Conservation (phyloP, 2,329 filamentous ascomycete species). For the Parastagonospora avenae region DNA sequence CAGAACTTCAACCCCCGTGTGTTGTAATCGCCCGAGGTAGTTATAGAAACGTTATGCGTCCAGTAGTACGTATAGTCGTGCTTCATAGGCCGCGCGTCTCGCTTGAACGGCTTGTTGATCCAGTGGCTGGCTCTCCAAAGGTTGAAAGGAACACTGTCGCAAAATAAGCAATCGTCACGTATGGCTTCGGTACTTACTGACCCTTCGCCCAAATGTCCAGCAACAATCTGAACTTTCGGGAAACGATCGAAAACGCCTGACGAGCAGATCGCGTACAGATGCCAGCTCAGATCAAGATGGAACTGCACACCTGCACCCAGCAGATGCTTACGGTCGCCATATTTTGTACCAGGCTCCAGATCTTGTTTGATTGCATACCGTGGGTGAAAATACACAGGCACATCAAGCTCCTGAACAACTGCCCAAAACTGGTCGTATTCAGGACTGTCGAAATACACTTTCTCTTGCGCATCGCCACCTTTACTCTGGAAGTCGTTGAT, state of each 20-base stretch:
- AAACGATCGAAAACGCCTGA: slow-evolving; percentile 52
- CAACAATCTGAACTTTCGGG: slow-evolving; percentile 50
- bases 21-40: slow-evolving; percentile 51
- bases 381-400: slow-evolving; percentile 44
- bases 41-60: slow-evolving; percentile 50
- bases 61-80: slow-evolving; percentile 49
- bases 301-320: slow-evolving; percentile 41
- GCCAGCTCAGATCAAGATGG: slow-evolving; percentile 53
- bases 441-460: slow-evolving; percentile 40
- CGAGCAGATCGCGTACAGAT: slow-evolving; percentile 53
- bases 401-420: slow-evolving; percentile 37
- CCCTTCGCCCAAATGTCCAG: slow-evolving; percentile 52
- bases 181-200: slow-evolving; percentile 5
- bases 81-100: slow-evolving; percentile 44
- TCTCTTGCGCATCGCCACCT: slow-evolving; percentile 33
- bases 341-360: slow-evolving; percentile 30
- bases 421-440: slow-evolving; percentile 42
- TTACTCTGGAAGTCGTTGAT: slow-evolving; percentile 49
- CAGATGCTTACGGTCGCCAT: slow-evolving; percentile 35
- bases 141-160: slow-evolving; percentile 51
- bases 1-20: slow-evolving; percentile 50
- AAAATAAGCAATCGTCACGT: slow-evolving; percentile 3
- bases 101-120: slow-evolving; percentile 53
- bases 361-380: slow-evolving; percentile 36
- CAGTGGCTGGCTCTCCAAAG: slow-evolving; percentile 47